A percentile compares a stretch with the other conserved stretches of the same genome.
Evolutionary conservation across 2,329 filamentous ascomycete genomes (phyloP).

Genomic region (Epichloe uncinata): DNA sequence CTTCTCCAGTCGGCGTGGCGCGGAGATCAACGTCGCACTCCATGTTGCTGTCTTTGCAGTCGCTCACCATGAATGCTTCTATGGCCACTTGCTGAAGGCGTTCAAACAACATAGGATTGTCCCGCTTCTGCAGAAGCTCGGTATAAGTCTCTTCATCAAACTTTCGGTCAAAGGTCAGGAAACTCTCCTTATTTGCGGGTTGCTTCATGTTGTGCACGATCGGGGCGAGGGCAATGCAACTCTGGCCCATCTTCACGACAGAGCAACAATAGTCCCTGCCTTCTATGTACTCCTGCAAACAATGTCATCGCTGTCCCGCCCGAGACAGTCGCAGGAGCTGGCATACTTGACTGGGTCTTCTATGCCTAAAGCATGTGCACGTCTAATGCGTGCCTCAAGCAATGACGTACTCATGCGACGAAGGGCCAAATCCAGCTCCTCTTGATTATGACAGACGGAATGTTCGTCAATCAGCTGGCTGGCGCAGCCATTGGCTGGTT

Average conservation of each 20-base stretch:
- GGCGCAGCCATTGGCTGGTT: not conserved
- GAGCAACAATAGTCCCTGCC: not conserved
- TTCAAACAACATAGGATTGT: not conserved
- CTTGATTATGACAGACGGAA: not conserved
- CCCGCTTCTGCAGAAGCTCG: not conserved
- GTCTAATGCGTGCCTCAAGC: not conserved
- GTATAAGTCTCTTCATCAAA: not conserved
- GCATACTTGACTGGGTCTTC: not conserved
- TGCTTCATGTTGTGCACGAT: not conserved
- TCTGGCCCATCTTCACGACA: not conserved
- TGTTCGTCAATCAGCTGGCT: not conserved
- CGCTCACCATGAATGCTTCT: not conserved
- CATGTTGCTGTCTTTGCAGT: not conserved
- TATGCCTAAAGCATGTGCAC: not conserved
- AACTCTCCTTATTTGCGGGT: not conserved
- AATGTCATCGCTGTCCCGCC: not conserved
- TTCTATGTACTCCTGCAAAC: constrained; percentile 1
- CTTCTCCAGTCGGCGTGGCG: not conserved
- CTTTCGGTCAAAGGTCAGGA: constrained; percentile 1
- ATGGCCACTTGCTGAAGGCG: not conserved
- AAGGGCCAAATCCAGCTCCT: not conserved
- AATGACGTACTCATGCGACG: not conserved
- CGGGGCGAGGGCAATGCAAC: not conserved
- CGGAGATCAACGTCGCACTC: constrained; percentile 1
- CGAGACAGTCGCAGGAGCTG: not conserved